Evolutionary conservation across 208 protist species (phyloP).

Genomic region (Wallacemonas collosoma): DNA sequence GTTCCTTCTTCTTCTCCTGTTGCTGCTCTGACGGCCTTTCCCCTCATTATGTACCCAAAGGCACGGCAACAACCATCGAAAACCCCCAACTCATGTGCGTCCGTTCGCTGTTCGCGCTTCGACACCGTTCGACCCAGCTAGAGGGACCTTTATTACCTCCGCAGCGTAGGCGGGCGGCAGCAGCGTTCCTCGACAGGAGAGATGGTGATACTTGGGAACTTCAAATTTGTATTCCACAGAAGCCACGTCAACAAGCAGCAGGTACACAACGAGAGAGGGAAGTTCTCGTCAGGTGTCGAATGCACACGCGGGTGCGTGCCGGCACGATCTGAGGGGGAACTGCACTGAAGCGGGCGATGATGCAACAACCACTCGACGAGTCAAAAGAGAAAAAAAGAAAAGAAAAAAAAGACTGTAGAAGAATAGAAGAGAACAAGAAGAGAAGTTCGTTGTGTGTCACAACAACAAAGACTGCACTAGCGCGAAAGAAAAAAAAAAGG

Average conservation of each 20-base stretch:
- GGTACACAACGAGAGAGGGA: no score
- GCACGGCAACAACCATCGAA: no score
- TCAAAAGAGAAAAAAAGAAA: conserved; percentile 17
- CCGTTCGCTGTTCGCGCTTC: no score
- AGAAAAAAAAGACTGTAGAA: not conserved
- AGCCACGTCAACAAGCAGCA: not conserved
- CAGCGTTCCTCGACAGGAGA: conserved; percentile 1
- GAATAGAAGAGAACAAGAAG: not conserved
- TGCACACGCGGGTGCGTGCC: no score
- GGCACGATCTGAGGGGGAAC: no score
- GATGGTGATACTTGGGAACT: not conserved
- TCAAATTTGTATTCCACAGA: conserved; percentile 1
- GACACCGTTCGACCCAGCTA: no score
- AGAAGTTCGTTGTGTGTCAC: not conserved
- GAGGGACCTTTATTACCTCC: conserved; percentile 15
- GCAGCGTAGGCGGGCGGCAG: conserved; percentile 15
- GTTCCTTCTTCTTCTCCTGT: not conserved
- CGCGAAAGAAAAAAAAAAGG: not conserved
- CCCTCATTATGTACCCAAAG: not conserved
- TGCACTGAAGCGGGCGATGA: no score
- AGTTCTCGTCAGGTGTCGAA: no score
- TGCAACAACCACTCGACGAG: not conserved
- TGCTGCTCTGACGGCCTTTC: not conserved
- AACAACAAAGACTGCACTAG: not conserved
- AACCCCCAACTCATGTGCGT: not conserved